Percentiles rank a stretch among this genome's conserved stretches.
Conservation (phyloP, 208 protist species). For the Acanthamoeba rhysodes region DNA sequence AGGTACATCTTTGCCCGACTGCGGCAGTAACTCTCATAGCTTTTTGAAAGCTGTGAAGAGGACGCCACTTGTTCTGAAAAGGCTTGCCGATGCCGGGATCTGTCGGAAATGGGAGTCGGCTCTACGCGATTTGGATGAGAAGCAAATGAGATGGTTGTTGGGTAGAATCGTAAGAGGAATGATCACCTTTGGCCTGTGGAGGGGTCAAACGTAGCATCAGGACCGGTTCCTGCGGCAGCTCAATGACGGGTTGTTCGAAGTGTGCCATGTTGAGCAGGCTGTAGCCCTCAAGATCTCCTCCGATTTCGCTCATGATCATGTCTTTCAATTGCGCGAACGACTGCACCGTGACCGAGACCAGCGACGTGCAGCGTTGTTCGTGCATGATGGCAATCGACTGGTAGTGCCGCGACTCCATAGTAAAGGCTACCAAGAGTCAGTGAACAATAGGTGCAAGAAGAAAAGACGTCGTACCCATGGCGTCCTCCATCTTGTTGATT, state of each 20-base stretch:
- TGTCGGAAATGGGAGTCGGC: background rate
- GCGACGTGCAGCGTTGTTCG: background rate
- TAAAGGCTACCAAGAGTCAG: background rate
- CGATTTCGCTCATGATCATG: background rate
- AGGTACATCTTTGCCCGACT: background rate
- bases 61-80: background rate
- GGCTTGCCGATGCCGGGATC: background rate
- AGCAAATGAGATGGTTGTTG: background rate
- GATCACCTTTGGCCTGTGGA: background rate
- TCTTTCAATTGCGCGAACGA: background rate
- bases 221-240: background rate
- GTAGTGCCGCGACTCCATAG: background rate
- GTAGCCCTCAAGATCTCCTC: background rate
- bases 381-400: background rate
- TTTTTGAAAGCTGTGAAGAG: background rate
- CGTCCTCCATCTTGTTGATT: too few relatives aligned
- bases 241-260: background rate
- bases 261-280: background rate
- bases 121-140: background rate
- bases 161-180: background rate
- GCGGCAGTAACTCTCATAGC: background rate
- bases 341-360: background rate
- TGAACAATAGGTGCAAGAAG: too few relatives aligned
- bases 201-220: background rate
- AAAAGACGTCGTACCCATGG: too few relatives aligned